Evolutionary conservation across 1,284 basidiomycete genomes (phyloP), one percentile per base, ranked within the genome.

Genomic region (Neolentinus lepideus): DNA sequence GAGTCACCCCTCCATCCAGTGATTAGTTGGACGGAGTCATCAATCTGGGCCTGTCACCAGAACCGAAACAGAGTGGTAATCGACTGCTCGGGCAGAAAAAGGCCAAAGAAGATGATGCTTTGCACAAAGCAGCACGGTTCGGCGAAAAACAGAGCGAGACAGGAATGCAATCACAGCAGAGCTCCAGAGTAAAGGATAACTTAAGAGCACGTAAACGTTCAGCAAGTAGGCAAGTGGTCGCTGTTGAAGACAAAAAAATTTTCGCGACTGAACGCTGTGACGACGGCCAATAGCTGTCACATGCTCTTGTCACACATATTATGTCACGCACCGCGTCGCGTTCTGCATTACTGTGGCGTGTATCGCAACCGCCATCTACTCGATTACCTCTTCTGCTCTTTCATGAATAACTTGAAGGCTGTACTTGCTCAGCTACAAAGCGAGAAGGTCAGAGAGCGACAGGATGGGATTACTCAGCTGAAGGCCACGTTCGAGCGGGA

Each of bases 81-180:
- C 64, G 67, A 70, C 83, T 84, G 80, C 75, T 76, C 84, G 83
- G 83, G 83, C 83, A 86, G 83, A 85, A 83, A 78, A 60, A 73
- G 74, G 84, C 84, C 83, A 58, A 57, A 21, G 36, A 57, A 24
- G 0, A 24, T 3, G 25, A 43, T 3, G n/a, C 38, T 9, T 25
- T 22, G 21, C 14, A 25, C 19, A 16, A 22, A 22, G 6, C 27
- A 6, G 53, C 9, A 25, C 35, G 53, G n/a, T n/a, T n/a, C n/a
- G n/a, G n/a, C n/a, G n/a, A n/a, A 24, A 51, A 52, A 3, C 47
- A 48, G 27, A 51, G 21, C 33, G 21, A 29, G 25, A 51, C 19
- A 25, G 38, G 38, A 52, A 35, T 50, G 47, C 31, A 3, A 6
- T 25, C n/a, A 12, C 4, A 33, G 11, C 21, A 27, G 24, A 25